These are phyloP conservation scores for Berkeleyomyces rouxiae DNA, from an alignment of 2,329 filamentous ascomycete species.

Conservation along the genomic window DNA sequence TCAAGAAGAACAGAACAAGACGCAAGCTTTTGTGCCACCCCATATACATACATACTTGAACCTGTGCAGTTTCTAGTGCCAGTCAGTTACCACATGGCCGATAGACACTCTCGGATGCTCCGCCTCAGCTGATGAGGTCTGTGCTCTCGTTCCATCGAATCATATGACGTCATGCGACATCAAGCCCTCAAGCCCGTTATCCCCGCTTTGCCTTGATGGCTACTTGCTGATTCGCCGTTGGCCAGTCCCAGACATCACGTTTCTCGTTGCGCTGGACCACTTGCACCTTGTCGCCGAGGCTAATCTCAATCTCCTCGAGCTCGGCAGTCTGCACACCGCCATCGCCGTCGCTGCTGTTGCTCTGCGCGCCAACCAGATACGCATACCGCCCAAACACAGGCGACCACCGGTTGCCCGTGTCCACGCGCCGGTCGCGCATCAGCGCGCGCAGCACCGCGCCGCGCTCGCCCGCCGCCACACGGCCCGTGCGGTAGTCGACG, in stretches of 20 bases:
- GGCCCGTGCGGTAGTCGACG: conserved; percentile 52
- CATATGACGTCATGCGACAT: background rate
- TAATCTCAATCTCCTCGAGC: conserved; percentile 21
- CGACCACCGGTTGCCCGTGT: conserved; percentile 47
- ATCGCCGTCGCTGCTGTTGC: background rate
- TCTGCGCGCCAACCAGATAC: conserved; percentile 31
- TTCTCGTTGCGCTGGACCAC: conserved; percentile 34
- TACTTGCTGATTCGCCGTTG: conserved; percentile 14
- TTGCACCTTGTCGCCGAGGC: conserved; percentile 38
- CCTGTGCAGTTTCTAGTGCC: too few species aligned
- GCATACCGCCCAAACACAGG: conserved; percentile 61
- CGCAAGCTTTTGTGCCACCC: too few species aligned
- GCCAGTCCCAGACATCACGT: conserved; percentile 38
- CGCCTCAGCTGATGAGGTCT: background rate
- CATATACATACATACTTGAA: too few species aligned
- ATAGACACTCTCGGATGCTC: conserved; percentile 21
- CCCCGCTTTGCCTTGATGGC: background rate
- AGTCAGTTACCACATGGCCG: background rate
- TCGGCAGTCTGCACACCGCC: conserved; percentile 14
- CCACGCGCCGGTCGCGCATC: conserved; percentile 53
- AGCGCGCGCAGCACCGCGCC: conserved; percentile 53
- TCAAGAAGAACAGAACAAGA: too few species aligned
- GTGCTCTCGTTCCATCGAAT: background rate
- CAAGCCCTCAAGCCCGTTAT: background rate
- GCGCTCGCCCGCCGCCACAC: conserved; percentile 35